Percentiles rank a stretch among this genome's conserved stretches.
Evolutionary conservation across 495 filamentous ascomycete genomes (phyloP).

Genomic region (Baudoinia panamericana): DNA sequence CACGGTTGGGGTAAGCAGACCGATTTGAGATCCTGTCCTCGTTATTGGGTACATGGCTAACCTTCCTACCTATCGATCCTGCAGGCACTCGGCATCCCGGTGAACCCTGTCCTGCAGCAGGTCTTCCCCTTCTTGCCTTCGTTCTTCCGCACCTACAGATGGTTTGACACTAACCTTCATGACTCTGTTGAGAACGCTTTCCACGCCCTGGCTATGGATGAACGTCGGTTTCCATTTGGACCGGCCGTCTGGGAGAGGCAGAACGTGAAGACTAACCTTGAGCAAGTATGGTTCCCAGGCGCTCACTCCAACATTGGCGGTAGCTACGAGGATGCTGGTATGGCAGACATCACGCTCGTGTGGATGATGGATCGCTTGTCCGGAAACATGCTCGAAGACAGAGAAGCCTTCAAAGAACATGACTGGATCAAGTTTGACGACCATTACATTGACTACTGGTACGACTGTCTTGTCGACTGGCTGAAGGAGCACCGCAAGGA

Average conservation of each 20-base stretch:
- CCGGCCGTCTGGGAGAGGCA: slow-evolving; percentile 25
- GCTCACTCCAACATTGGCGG: slow-evolving; percentile 31
- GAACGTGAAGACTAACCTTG: slow-evolving; percentile 17
- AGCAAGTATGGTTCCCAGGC: slow-evolving; percentile 32
- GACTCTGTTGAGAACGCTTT: slow-evolving; percentile 19
- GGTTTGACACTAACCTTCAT: slow-evolving; percentile 21
- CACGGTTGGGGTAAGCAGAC: slow-evolving; percentile 31
- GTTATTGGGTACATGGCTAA: too few relatives aligned
- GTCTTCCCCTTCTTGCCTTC: slow-evolving; percentile 18
- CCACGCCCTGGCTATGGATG: slow-evolving; percentile 32
- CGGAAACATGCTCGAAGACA: slow-evolving; percentile 7
- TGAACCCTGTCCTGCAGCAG: slow-evolving; percentile 17
- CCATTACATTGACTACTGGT: slow-evolving; percentile 35
- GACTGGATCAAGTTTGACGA: slow-evolving; percentile 40
- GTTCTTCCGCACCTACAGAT: slow-evolving; percentile 20
- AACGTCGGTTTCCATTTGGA: slow-evolving; percentile 23
- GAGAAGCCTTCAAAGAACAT: slow-evolving; percentile 23
- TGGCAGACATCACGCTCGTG: slow-evolving; percentile 24
- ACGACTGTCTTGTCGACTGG: slow-evolving; percentile 6
- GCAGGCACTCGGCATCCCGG: slow-evolving; percentile 29
- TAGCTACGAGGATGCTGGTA: slow-evolving; percentile 22
- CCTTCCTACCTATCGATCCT: too few relatives aligned
- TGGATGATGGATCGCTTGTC: slow-evolving; percentile 27
- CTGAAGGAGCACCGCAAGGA: slow-evolving; percentile 31
- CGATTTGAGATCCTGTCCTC: too few relatives aligned